A percentile compares a stretch with the other conserved stretches of the same genome.
These are phyloP conservation scores for Zygosaccharomyces pseudobailii DNA, from an alignment of 1,139 yeast species.

Conservation along the genomic window DNA sequence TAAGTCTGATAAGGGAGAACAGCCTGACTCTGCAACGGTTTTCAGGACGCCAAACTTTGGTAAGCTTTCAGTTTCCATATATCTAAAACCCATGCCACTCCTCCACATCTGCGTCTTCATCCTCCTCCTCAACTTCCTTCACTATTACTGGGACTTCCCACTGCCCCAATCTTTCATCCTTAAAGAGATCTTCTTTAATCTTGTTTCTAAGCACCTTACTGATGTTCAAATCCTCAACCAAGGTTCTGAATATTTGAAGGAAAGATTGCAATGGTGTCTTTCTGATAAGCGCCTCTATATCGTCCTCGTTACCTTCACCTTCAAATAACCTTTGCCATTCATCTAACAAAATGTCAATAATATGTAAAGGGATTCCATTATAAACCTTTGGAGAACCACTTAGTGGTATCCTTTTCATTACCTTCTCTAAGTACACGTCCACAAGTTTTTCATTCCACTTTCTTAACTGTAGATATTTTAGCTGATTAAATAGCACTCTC, in stretches of 20 bases:
- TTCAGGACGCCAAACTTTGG: too few species aligned
- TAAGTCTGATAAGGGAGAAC: too few species aligned
- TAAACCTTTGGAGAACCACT: constrained; percentile 60
- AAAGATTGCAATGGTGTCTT: constrained; percentile 15
- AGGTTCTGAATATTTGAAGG: constrained; percentile 36
- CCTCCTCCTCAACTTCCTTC: constrained; percentile 25
- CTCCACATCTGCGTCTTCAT: constrained; percentile 36
- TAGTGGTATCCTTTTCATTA: constrained; percentile 46
- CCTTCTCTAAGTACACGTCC: constrained; percentile 38
- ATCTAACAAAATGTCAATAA: constrained; percentile 78
- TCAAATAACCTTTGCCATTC: constrained; percentile 70
- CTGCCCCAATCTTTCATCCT: constrained; percentile 54
- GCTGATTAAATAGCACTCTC: constrained; percentile 62
- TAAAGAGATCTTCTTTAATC: constrained; percentile 60
- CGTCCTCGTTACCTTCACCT: constrained; percentile 43
- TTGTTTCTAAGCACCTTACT: constrained; percentile 64
- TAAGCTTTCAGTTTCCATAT: neutral
- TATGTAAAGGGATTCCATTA: constrained; percentile 76
- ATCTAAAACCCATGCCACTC: constrained; percentile 51
- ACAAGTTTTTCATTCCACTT: constrained; percentile 55
- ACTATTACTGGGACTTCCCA: constrained; percentile 53
- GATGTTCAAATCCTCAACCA: constrained; percentile 44
- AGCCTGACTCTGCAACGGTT: too few species aligned
- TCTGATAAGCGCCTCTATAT: constrained; percentile 22
- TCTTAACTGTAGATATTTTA: constrained; percentile 50